These are phyloP conservation scores for Boletellus sp. DNA, from an alignment of 1,284 basidiomycete genomes.

Conservation along the genomic window DNA sequence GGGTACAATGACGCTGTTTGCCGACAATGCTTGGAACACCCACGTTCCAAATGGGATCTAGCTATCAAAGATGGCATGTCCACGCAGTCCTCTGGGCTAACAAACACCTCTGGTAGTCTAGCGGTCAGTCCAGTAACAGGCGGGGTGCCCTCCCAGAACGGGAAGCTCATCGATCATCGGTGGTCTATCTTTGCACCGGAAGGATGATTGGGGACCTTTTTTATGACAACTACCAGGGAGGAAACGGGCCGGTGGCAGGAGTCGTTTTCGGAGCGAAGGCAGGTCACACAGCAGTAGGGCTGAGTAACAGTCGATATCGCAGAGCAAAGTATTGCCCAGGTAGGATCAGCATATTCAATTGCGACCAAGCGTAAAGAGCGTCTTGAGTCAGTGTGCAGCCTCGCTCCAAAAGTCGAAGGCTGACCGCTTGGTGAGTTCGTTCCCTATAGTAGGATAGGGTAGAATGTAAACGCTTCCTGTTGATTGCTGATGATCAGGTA, in stretches of 20 bases:
- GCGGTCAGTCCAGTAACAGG: constrained; percentile 54
- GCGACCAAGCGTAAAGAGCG: neutral
- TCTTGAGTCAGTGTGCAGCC: neutral
- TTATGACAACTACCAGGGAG: constrained; percentile 63
- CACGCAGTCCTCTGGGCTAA: constrained; percentile 42
- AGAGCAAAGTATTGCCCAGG: neutral
- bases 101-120: constrained; percentile 68
- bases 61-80: constrained; percentile 59
- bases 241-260: constrained; percentile 62
- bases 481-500: neutral
- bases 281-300: constrained; percentile 43
- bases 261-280: constrained; percentile 65
- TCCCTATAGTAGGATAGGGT: neutral
- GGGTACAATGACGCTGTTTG: constrained; percentile 51
- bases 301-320: neutral
- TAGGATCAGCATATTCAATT: neutral
- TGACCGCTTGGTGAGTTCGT: neutral
- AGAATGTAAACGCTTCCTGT: neutral
- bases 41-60: constrained; percentile 49
- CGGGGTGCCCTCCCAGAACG: constrained; percentile 44
- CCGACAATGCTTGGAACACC: constrained; percentile 36
- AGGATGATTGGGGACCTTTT: constrained; percentile 66
- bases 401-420: neutral
- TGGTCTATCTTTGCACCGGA: constrained; percentile 62
- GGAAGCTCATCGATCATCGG: constrained; percentile 40